Percentiles rank a stretch among this genome's conserved stretches.
Evolutionary conservation across 257 asterid genomes (phyloP).

Genomic region (Verbena officinalis): DNA sequence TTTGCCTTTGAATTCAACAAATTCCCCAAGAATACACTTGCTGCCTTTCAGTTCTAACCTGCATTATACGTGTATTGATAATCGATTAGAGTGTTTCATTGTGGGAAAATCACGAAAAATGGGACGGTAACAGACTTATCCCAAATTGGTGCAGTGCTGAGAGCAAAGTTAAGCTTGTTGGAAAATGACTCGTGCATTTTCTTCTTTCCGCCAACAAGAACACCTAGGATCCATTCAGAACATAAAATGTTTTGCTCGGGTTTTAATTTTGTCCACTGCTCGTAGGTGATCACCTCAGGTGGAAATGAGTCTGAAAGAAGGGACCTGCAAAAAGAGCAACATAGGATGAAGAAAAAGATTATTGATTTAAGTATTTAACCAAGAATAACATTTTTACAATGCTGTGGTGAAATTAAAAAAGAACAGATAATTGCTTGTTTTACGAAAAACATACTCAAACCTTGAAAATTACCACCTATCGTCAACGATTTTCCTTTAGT

Average conservation of each 20-base stretch:
- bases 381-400: too few species aligned
- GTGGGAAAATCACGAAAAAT: background rate
- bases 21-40: conserved; percentile 71
- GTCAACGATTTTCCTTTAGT: too few species aligned
- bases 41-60: conserved; percentile 77
- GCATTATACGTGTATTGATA: conserved; percentile 25
- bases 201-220: conserved; percentile 64
- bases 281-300: conserved; percentile 65
- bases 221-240: conserved; percentile 77
- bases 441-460: too few species aligned
- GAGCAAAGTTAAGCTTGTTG: conserved; percentile 60
- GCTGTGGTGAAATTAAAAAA: too few species aligned
- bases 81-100: background rate
- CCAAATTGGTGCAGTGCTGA: conserved; percentile 79
- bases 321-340: conserved; percentile 54
- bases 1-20: conserved; percentile 77
- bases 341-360: too few species aligned
- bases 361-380: too few species aligned
- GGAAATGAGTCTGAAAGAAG: conserved; percentile 50
- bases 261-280: conserved; percentile 61
- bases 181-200: too few species aligned
- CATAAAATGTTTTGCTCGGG: conserved; percentile 62
- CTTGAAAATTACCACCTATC: too few species aligned
- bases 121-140: conserved; percentile 48
- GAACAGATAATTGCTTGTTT: too few species aligned